Evolutionary conservation across 1,284 basidiomycete species (phyloP), one percentile per base, ranked within the genome.

Genomic region (Ustilago loliicola): DNA sequence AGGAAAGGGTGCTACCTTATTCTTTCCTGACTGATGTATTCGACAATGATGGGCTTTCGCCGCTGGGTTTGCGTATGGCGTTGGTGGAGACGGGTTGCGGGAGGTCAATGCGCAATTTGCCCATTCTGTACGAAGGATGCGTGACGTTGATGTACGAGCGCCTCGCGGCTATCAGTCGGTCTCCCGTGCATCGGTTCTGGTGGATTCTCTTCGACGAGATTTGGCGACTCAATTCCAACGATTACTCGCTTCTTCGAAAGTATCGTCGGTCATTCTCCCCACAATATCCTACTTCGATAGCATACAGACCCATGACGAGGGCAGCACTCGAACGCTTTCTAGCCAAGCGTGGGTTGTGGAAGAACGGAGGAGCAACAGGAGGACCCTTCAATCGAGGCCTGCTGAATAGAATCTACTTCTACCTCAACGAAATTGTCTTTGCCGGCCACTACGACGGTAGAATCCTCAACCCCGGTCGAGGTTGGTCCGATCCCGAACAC

Each of bases 131-230:
- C 79, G 88, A 89, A 66, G 87, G 85, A 29, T 87, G 89, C 0
- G 89, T 93, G 50, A 86, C 86, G 61, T 87, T 89, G n/a, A 89
- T 91, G 11, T 90, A 91, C 83, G 89, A 90, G 60, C 89, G 93
- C 27, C 87, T 91, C 67, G 79, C 86, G 9, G 88, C 88, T n/a
- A 90, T 92, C 47, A 88, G 90, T 1, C 82, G 81, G 0, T 89
- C 89, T 1, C 88, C 89, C 72, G 86, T 90, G 0, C 87, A 90
- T n/a, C 89, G 90, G 1, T 94, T 92, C 91, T 94, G 93, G 93
- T 94, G 92, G 83, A 88, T 93, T 9, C 90, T 93, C 80, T 94
- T 92, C 91, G 92, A 93, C 70, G 79, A 90, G 85, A 25, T 81
- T 55, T 79, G 64, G 76, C 60, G 80, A 9, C 65, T 72, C 45